Percentiles rank a stretch among this genome's conserved stretches.
Conservation (phyloP, 306 rosid species). For the Datisca glomerata region DNA sequence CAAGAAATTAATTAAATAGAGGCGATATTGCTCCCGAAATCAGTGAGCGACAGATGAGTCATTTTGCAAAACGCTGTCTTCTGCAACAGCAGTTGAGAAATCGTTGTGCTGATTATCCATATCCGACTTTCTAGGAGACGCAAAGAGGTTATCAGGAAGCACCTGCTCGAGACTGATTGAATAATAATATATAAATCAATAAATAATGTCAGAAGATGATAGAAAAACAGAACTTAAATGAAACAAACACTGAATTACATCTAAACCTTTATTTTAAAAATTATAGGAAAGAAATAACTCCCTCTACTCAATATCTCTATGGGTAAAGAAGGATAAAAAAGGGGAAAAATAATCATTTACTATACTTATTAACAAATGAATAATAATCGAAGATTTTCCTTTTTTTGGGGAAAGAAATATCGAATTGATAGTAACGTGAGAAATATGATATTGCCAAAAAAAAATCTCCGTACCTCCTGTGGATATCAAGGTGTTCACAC, state of each 20-base stretch:
- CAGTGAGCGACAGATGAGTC: constrained; percentile 18
- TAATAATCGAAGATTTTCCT: too few relatives aligned
- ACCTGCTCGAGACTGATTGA: constrained; percentile 52
- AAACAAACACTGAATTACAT: too few relatives aligned
- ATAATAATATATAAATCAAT: constrained; percentile 7
- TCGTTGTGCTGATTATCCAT: constrained; percentile 23
- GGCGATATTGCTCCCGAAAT: constrained; percentile 23
- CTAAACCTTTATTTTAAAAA: too few relatives aligned
- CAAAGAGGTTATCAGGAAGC: constrained; percentile 78
- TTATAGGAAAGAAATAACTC: too few relatives aligned
- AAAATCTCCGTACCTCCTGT: constrained; percentile 28
- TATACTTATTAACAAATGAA: too few relatives aligned
- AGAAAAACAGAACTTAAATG: too few relatives aligned
- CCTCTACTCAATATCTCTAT: too few relatives aligned
- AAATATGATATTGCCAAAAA: too few relatives aligned
- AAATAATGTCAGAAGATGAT: not conserved
- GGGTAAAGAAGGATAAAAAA: not conserved
- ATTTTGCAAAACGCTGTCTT: constrained; percentile 17
- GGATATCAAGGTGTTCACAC: constrained; percentile 24
- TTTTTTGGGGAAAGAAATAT: too few relatives aligned
- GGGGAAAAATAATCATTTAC: not conserved
- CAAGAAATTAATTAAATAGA: constrained; percentile 20
- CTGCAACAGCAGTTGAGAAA: constrained; percentile 23
- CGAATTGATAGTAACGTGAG: too few relatives aligned
- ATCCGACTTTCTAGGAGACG: constrained; percentile 68